Base-by-base conservation (phyloP, 345 rosid species). In the Carallia pectinifolia region DNA sequence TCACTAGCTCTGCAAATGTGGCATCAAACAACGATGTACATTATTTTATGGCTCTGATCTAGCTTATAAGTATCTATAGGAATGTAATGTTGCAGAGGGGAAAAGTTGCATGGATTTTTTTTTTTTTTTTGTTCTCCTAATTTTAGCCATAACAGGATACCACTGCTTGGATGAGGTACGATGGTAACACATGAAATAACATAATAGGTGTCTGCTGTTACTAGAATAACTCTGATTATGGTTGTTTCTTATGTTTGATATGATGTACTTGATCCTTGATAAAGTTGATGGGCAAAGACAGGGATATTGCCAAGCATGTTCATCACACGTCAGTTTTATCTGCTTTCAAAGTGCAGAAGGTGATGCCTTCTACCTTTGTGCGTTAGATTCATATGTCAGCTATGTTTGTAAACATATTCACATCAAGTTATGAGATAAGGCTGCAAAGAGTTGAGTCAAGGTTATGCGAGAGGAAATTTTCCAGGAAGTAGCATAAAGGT, bases 401-500 rank as follows among this genome's bases (percentile, higher is more conserved):
- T 95, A 95, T 59, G 99, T 98, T 18, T 88, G 94, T 18, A 89
- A 89, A 76, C 76, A 85, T 76, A 82, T 95, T 73, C 96, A 89
- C 54, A 97, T 97, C 54, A 74, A 88, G 70, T 74, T 95, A 74
- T 55, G 89, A 97, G 60, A 93, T 90, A 97, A 92, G 83, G 97
- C 96, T 62, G 92, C 10, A 15, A 97, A 95, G 84, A 96, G 74
- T 77, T 95, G 74, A 92, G 90, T 65, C 80, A 86, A 53, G 23
- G 94, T 38, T 92, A 95, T 58, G 97, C 92, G 52, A 90, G 94
- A 76, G 98, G 98, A 65, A 95, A 95, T 77, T 92, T 90, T 80
- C 97, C 99, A 0, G 97, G 99, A 74, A 85, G 99, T 66, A 83
- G 97, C 81, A 44, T 90, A 95, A 95, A 92, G 91, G 97, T 87